Percentiles rank a stretch among this genome's conserved stretches.
These are phyloP conservation scores for Fusarium newnesense DNA, from an alignment of 2,329 filamentous ascomycete genomes.

Conservation along the genomic window DNA sequence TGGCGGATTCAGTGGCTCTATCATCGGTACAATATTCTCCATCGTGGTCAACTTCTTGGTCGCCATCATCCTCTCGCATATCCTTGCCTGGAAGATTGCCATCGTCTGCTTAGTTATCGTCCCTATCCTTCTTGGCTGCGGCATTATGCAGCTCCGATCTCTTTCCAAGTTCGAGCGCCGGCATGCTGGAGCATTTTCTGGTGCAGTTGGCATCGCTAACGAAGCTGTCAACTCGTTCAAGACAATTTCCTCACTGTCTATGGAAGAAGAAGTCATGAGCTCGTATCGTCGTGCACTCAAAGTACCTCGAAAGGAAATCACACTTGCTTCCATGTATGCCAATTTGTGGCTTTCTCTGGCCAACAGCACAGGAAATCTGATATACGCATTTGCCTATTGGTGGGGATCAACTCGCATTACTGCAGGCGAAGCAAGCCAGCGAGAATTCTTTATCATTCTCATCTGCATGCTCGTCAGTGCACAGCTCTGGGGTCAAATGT, in stretches of 20 bases:
- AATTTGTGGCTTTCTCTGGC: constrained; percentile 71
- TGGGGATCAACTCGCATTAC: constrained; percentile 80
- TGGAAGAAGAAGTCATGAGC: constrained; percentile 61
- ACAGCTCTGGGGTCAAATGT: constrained; percentile 78
- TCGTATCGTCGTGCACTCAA: constrained; percentile 64
- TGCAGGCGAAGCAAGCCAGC: constrained; percentile 69
- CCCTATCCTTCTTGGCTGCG: constrained; percentile 74
- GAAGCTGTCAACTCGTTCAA: constrained; percentile 75
- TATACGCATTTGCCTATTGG: constrained; percentile 83
- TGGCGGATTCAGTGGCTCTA: constrained; percentile 75
- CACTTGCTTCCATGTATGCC: constrained; percentile 59
- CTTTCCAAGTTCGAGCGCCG: constrained; percentile 70
- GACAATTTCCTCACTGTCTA: constrained; percentile 67
- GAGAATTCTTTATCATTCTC: constrained; percentile 80
- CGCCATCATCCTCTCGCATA: constrained; percentile 74
- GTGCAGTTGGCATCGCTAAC: constrained; percentile 71
- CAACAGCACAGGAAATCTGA: constrained; percentile 70
- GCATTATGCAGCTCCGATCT: constrained; percentile 74
- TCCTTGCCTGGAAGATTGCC: constrained; percentile 81
- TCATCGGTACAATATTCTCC: constrained; percentile 75
- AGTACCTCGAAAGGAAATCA: constrained; percentile 64
- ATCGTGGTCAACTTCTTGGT: constrained; percentile 75
- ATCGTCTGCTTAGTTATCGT: constrained; percentile 76
- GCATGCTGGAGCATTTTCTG: constrained; percentile 72
- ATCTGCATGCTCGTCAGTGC: constrained; percentile 78